Base-by-base conservation (phyloP, 1,284 basidiomycete species). In the Leccinum fuscescens region DNA sequence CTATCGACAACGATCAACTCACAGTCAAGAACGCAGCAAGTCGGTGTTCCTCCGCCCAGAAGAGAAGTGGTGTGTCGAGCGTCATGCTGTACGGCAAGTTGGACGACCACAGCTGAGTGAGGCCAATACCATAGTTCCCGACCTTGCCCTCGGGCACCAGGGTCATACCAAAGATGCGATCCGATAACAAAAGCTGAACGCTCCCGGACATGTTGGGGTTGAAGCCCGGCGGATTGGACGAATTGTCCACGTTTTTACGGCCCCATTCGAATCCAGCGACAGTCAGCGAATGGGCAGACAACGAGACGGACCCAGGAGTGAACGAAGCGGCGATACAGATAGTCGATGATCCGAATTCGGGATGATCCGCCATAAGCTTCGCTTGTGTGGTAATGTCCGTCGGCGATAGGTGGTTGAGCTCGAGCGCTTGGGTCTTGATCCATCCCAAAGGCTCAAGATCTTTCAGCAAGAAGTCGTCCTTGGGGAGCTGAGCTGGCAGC, bases 261-360 rank as follows among this genome's bases (percentile, higher is more conserved):
- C 96, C 96, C 96, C 96, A 99, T 74, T 99, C 97, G 74, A 99
- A 99, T 15, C 97, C 97, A 56, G 89, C 83, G 3, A 96, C 89
- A 8, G 90, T 90, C 56, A 99, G 78, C 42, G 88, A 92, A 78
- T 98, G 95, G 0, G 96, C 92, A 48, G 95, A 95, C 46, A 99
- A 79, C 29, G 94, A 97, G 39, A 99, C 93, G 2, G 95, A 98
- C 62, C 97, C 97, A 3, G 97, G 97, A 2, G 97, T 99, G 79
- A 99, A 99, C 29, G 97, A 94, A 46, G 91, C 89, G 0, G 95
- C 93, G 67, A 99, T 79, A 74, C 96, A 97, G 69, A 98, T 95
- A 6, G 93, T 93, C 54, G 91, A 92, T 7, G 96, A 95, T 64
- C 93, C 92, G 88, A 94, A 95, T 76, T 97, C 93, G 22, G 93